These are phyloP conservation scores for Candida maesae DNA, from an alignment of 805 yeast genomes.

Conservation along the genomic window DNA sequence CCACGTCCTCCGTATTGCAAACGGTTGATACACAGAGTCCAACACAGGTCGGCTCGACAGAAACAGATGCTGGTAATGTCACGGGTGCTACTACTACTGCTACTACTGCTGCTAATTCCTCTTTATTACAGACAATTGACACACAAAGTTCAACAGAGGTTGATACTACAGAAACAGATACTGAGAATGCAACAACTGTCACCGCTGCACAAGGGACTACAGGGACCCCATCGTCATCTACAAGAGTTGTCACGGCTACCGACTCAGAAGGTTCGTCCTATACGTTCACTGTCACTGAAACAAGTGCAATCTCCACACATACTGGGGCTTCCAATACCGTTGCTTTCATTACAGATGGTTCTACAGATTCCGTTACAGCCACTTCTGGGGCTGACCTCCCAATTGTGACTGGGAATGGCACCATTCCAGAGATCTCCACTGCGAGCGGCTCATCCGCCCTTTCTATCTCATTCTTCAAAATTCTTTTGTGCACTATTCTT, in stretches of 20 bases:
- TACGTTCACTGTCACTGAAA: constrained; percentile 6
- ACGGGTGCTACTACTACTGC: not conserved
- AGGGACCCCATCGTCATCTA: too few relatives aligned
- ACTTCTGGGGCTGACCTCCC: not conserved
- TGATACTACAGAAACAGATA: too few relatives aligned
- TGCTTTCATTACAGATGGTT: constrained; percentile 4
- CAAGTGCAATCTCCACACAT: constrained; percentile 4
- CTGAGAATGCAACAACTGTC: too few relatives aligned
- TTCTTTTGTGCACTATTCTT: constrained; percentile 2
- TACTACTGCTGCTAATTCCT: too few relatives aligned
- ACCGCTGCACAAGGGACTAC: too few relatives aligned
- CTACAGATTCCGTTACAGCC: not conserved
- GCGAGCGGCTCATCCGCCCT: constrained; percentile 10
- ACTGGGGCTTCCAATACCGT: constrained; percentile 11
- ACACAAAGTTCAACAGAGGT: too few relatives aligned
- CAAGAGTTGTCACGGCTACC: constrained; percentile 8
- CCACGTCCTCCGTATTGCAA: not conserved
- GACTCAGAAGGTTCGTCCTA: constrained; percentile 6
- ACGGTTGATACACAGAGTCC: not conserved
- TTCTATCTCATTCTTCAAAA: constrained; percentile 5
- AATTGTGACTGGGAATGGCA: not conserved
- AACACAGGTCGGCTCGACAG: not conserved
- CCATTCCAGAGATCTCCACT: constrained; percentile 7
- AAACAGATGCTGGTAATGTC: not conserved
- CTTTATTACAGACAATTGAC: too few relatives aligned